Percentiles rank a stretch among this genome's conserved stretches.
phyloP scores from a whole-genome alignment of 1,284 basidiomycete genomes.

The Ustanciosporium gigantosporum region DNA sequence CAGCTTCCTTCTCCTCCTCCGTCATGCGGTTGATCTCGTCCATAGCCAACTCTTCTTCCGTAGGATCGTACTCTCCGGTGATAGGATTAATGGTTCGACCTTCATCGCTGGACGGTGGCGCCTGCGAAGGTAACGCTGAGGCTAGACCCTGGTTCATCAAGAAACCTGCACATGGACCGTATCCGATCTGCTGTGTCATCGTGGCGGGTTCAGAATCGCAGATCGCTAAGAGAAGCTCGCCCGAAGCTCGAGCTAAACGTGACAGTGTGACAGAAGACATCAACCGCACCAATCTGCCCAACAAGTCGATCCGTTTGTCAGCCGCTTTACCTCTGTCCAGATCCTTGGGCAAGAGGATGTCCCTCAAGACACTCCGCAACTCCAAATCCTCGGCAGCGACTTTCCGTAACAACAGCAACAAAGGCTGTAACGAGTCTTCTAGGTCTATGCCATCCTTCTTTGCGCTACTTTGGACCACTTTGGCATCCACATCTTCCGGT shows the following conservation, averaged over 20 bases:
- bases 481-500: conserved; percentile 37
- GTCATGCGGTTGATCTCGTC: conserved; percentile 41
- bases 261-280: conserved; percentile 41
- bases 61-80: conserved; percentile 45
- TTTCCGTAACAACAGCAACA: conserved; percentile 44
- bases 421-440: conserved; percentile 42
- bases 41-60: conserved; percentile 20
- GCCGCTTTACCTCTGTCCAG: conserved; percentile 33
- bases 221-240: conserved; percentile 44
- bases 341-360: conserved; percentile 31
- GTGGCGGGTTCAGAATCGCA: conserved; percentile 29
- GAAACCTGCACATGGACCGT: conserved; percentile 54
- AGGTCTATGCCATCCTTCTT: conserved; percentile 34
- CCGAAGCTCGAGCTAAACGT: conserved; percentile 36
- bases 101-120: background rate
- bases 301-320: conserved; percentile 39
- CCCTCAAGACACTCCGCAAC: conserved; percentile 5
- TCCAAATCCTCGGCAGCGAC: conserved; percentile 29
- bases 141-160: conserved; percentile 35
- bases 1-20: conserved; percentile 46
- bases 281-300: conserved; percentile 40
- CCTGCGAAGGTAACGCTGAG: conserved; percentile 26
- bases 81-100: conserved; percentile 43
- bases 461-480: conserved; percentile 14
- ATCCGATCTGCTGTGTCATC: conserved; percentile 46